These are phyloP conservation scores for Neofusicoccum cordaticola DNA, from an alignment of 2,329 filamentous ascomycete species.

Conservation along the genomic window DNA sequence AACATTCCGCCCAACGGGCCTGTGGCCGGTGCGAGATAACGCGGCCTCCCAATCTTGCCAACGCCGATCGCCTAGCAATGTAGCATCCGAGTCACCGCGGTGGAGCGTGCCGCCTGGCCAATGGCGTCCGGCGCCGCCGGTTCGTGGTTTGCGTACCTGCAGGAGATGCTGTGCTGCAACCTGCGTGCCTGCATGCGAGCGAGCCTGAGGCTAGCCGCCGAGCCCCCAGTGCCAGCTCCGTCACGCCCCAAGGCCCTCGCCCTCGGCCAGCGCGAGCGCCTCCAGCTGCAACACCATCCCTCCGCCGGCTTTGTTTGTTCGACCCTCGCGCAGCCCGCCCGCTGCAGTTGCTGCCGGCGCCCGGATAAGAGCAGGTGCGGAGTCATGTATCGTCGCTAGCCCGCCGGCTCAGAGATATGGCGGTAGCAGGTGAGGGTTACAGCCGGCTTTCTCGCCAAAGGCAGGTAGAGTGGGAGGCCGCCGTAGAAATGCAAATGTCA, in stretches of 20 bases:
- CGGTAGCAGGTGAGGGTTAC: constrained; percentile 11
- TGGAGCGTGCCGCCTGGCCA: background rate
- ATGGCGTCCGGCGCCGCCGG: background rate
- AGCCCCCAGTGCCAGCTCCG: background rate
- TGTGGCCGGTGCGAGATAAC: background rate
- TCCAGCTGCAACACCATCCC: constrained; percentile 1
- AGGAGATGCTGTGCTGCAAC: background rate
- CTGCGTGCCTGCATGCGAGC: background rate
- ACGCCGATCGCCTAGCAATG: background rate
- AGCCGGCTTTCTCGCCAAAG: background rate
- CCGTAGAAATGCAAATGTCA: background rate
- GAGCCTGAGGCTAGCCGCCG: background rate
- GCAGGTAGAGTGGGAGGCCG: background rate
- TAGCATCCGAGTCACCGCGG: background rate
- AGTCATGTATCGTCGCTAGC: background rate
- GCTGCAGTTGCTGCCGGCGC: background rate
- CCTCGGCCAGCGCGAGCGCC: background rate
- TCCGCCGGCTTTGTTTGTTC: background rate
- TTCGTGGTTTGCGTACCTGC: background rate
- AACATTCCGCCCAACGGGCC: background rate
- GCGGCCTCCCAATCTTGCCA: background rate
- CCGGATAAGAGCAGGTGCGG: background rate
- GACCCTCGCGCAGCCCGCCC: background rate
- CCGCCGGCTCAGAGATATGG: constrained; percentile 1
- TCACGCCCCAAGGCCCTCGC: background rate